Base-by-base conservation (phyloP, 164 flowering plant species). In the Macadamia integrifolia region DNA sequence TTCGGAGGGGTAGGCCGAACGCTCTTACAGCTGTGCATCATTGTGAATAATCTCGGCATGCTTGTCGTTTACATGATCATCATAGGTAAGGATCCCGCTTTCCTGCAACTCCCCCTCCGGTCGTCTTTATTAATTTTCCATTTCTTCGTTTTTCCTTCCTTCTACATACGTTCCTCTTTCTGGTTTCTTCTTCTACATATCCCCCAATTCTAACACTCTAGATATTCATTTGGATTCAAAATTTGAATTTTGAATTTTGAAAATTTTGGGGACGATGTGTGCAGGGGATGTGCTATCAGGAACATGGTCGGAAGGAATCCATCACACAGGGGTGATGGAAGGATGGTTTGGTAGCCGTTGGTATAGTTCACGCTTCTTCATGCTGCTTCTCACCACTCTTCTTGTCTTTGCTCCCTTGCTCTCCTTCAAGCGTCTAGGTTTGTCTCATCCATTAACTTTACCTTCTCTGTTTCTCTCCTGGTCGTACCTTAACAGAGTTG, bases 251-350 rank as follows among this genome's bases (percentile, higher is more conserved):
- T 23, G 23, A 23, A 23, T 23, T 23, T 23, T 23, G 23, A 23
- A 23, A 23, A 0, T 23, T 0, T 23, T 23, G 23, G 23, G 23
- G 23, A 46, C 50, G 3, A 4, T 9, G 50, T 1, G 9, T 46
- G 50, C 50, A 92, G 97, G 98, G 42, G 98, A 93, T 76, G 98
- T 93, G 74, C 71, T 93, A 43, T 83, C 98, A 0, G 98, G 94
- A 55, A 86, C 89, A 7, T 76, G 82, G 79, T 73, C 84, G 7
- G 83, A 69, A 48, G 88, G 86, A 58, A 74, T 78, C 43, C 91
- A 79, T 64, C 93, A 93, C 71, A 55, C 76, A 0, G 98, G 98
- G 32, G 80, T 93, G 44, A 49, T 88, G 74, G 95, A 89, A 66
- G 96, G 83, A 67, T 89, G 95, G 93, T 85, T 89, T 70, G 98